These are phyloP conservation scores for Microsporum ferrugineum DNA, from an alignment of 2,329 filamentous ascomycete species.

Conservation along the genomic window DNA sequence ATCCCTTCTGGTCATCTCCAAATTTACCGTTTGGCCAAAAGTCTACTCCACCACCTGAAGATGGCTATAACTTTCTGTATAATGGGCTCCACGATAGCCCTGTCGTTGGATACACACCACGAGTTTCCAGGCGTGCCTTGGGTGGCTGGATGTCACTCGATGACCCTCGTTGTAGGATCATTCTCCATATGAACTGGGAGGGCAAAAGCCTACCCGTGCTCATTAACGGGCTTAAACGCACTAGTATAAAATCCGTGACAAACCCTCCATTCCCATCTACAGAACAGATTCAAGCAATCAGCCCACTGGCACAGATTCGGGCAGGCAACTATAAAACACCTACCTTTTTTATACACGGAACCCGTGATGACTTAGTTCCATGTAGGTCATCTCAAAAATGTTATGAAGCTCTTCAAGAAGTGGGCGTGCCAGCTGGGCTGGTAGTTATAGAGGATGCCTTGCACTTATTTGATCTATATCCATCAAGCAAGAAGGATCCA, in stretches of 20 bases:
- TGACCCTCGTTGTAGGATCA: constrained; percentile 30
- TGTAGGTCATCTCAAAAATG: not conserved
- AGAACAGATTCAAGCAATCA: constrained; percentile 8
- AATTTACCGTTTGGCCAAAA: constrained; percentile 5
- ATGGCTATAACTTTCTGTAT: not conserved
- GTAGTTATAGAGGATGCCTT: not conserved
- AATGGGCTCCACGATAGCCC: not conserved
- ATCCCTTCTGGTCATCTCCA: constrained; percentile 9
- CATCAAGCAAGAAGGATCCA: not conserved
- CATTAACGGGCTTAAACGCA: not conserved
- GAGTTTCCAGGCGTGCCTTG: constrained; percentile 8
- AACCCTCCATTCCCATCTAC: not conserved
- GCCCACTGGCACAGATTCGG: constrained; percentile 16
- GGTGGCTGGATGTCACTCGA: constrained; percentile 15
- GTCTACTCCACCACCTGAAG: constrained; percentile 10
- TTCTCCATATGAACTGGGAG: constrained; percentile 36
- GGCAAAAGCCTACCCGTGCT: constrained; percentile 30
- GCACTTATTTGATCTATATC: not conserved
- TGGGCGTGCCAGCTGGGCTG: not conserved
- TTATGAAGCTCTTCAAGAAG: not conserved
- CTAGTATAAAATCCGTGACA: not conserved
- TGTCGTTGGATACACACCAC: constrained; percentile 17
- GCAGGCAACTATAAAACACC: constrained; percentile 12
- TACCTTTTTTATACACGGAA: constrained; percentile 18
- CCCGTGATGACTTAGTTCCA: constrained; percentile 16